Evolutionary conservation across 306 rosid species (phyloP).

Genomic region (Carpinus viminea): DNA sequence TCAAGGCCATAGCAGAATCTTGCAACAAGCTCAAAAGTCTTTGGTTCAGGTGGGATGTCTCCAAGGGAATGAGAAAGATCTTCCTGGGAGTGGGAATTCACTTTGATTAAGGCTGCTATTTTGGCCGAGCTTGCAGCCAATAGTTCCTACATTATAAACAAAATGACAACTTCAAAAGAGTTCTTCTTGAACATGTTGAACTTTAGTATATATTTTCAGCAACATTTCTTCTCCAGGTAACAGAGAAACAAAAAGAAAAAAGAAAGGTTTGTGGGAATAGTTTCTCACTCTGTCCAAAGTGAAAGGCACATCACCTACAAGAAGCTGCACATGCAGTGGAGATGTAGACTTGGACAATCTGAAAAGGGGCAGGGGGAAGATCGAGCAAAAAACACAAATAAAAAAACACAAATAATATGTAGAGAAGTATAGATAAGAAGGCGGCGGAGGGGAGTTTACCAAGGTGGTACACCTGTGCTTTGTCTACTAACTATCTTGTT

Average conservation of each 20-base stretch:
- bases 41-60: slow-evolving; percentile 33
- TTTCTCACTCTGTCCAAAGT: slow-evolving; percentile 28
- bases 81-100: slow-evolving; percentile 26
- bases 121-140: slow-evolving; percentile 47
- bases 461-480: slow-evolving; percentile 6
- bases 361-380: neutral
- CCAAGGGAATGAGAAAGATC: slow-evolving; percentile 33
- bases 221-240: neutral
- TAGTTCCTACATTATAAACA: slow-evolving; percentile 30
- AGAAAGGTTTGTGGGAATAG: neutral
- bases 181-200: neutral
- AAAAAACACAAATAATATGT: too few species aligned
- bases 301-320: slow-evolving; percentile 31
- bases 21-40: slow-evolving; percentile 43
- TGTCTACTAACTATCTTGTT: slow-evolving; percentile 11
- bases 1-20: slow-evolving; percentile 51
- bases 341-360: slow-evolving; percentile 37
- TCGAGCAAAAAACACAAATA: neutral
- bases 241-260: neutral
- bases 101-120: slow-evolving; percentile 31
- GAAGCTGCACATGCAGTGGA: slow-evolving; percentile 24
- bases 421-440: neutral
- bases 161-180: neutral
- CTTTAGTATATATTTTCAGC: neutral
- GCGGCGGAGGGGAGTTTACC: slow-evolving; percentile 15